A percentile compares a stretch with the other conserved stretches of the same genome.
phyloP scores from a whole-genome alignment of 257 asterid species.

The Petunia secreta region DNA sequence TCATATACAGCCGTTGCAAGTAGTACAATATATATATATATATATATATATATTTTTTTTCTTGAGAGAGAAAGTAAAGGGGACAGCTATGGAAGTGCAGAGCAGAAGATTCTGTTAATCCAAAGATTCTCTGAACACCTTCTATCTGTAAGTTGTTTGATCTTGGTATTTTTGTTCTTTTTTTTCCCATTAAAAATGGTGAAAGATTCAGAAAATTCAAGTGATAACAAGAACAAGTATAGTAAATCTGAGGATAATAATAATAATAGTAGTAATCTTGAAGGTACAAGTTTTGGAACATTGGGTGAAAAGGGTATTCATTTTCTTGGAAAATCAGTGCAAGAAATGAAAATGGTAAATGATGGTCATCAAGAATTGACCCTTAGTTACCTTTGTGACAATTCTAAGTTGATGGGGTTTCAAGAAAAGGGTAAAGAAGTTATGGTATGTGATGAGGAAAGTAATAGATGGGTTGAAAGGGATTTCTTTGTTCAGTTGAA shows the following conservation, averaged over 20 bases:
- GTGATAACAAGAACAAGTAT: not conserved
- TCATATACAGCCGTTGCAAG: constrained; percentile 1
- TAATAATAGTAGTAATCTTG: not conserved
- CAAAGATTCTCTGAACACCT: constrained; percentile 10
- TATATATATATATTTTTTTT: too few species aligned
- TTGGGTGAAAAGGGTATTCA: constrained; percentile 14
- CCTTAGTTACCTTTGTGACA: constrained; percentile 23
- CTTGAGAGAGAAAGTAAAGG: not conserved
- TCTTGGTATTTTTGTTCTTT: not conserved
- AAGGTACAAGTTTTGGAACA: not conserved
- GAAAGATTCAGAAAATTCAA: not conserved
- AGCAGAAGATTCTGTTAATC: not conserved
- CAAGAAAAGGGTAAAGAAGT: constrained; percentile 70
- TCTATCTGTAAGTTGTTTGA: constrained; percentile 16
- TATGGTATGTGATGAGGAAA: constrained; percentile 52
- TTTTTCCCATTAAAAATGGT: not conserved
- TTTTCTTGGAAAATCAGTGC: constrained; percentile 19
- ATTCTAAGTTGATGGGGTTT: constrained; percentile 17
- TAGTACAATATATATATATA: not conserved
- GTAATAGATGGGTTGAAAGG: constrained; percentile 70
- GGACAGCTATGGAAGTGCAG: constrained; percentile 6
- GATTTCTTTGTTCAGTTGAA: constrained; percentile 73
- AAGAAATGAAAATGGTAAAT: constrained; percentile 4
- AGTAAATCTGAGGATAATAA: not conserved
- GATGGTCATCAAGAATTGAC: not conserved